Percentiles rank a stretch among this genome's conserved stretches.
Evolutionary conservation across 768 basidiomycete species (phyloP).

Genomic region (Megacollybia marginata): DNA sequence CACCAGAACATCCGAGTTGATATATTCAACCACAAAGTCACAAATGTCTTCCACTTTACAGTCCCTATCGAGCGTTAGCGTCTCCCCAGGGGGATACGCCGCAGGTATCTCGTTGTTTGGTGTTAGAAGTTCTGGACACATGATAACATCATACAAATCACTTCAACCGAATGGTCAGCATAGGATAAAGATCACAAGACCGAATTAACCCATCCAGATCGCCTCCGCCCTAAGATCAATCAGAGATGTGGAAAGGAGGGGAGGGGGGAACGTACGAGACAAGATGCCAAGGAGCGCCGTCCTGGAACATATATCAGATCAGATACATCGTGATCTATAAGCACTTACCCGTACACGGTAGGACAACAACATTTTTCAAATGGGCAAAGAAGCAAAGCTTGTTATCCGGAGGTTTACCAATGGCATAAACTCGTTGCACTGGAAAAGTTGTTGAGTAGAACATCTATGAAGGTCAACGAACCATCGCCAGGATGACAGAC

Average conservation of each 20-base stretch:
- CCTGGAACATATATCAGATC: slow-evolving; percentile 28
- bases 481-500: slow-evolving; percentile 74
- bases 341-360: slow-evolving; percentile 50
- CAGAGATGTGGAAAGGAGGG: not conserved
- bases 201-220: slow-evolving; percentile 68
- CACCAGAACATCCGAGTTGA: slow-evolving; percentile 76
- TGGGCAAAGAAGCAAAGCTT: slow-evolving; percentile 49
- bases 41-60: slow-evolving; percentile 66
- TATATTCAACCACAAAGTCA: slow-evolving; percentile 78
- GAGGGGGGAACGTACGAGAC: slow-evolving; percentile 35
- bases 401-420: slow-evolving; percentile 58
- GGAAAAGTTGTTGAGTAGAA: not conserved
- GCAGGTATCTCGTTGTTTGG: slow-evolving; percentile 42
- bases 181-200: not conserved
- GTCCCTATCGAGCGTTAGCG: slow-evolving; percentile 35
- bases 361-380: slow-evolving; percentile 65
- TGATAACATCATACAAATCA: slow-evolving; percentile 59
- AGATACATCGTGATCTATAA: not conserved
- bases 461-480: slow-evolving; percentile 14
- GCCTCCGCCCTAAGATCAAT: slow-evolving; percentile 30
- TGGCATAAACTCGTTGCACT: slow-evolving; percentile 68
- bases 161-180: slow-evolving; percentile 23
- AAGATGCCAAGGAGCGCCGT: slow-evolving; percentile 55
- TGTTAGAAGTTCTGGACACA: slow-evolving; percentile 48
- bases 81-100: slow-evolving; percentile 32